A percentile compares a stretch with the other conserved stretches of the same genome.
Evolutionary conservation across 306 rosid species (phyloP).

Genomic region (Corylus avellana): DNA sequence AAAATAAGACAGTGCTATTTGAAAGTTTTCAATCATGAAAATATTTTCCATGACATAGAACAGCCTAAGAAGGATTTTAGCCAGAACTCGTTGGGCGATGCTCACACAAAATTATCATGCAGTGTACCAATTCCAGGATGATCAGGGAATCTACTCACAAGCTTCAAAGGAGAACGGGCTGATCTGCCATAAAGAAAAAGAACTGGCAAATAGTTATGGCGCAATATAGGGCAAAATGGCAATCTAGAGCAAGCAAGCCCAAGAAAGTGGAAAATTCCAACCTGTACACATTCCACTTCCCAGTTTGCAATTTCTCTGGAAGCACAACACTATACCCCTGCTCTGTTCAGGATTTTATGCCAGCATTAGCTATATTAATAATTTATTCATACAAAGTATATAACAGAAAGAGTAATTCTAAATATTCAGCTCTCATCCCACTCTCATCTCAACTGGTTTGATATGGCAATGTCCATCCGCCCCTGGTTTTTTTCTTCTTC

Average conservation of each 20-base stretch:
- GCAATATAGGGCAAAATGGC: constrained; percentile 2
- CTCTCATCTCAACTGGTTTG: too few relatives aligned
- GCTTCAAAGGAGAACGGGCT: constrained; percentile 69
- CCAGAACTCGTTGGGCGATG: constrained; percentile 24
- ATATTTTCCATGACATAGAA: not conserved
- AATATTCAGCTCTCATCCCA: too few relatives aligned
- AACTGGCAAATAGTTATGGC: constrained; percentile 9
- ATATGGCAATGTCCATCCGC: too few relatives aligned
- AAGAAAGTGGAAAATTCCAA: constrained; percentile 32
- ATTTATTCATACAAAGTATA: constrained; percentile 11
- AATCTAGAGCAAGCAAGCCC: constrained; percentile 11
- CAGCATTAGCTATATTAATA: constrained; percentile 28
- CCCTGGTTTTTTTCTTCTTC: too few relatives aligned
- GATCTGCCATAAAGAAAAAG: constrained; percentile 54
- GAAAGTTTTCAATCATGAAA: not conserved
- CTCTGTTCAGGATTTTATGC: constrained; percentile 60
- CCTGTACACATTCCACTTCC: constrained; percentile 98
- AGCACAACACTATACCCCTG: constrained; percentile 90
- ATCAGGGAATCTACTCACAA: constrained; percentile 74
- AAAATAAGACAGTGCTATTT: constrained; percentile 4
- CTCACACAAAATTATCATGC: constrained; percentile 96
- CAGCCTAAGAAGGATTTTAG: constrained; percentile 2
- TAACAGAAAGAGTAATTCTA: not conserved
- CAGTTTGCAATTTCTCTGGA: constrained; percentile 92
- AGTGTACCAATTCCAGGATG: constrained; percentile 85